Evolutionary conservation across 257 asterid genomes (phyloP).

Genomic region (Nicotiana otophora): DNA sequence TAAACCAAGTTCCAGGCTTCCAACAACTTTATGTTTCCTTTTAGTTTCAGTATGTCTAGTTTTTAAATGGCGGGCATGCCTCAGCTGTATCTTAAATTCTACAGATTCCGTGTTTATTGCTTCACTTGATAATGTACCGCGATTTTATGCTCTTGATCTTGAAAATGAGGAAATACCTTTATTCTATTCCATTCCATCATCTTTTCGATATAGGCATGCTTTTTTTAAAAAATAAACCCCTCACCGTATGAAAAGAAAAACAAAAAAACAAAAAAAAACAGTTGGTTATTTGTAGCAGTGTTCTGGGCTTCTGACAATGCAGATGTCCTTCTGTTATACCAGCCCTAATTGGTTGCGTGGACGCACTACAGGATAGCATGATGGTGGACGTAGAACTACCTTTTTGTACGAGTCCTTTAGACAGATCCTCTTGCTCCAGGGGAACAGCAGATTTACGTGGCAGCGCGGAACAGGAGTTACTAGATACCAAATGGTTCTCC

Average conservation of each 20-base stretch:
- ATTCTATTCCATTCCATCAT: not conserved
- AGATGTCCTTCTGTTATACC: not conserved
- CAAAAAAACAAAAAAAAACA: not conserved
- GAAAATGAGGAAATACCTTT: not conserved
- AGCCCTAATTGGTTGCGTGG: not conserved
- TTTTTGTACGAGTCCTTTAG: not conserved
- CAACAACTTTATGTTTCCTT: not conserved
- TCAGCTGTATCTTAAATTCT: not conserved
- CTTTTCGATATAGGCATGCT: not conserved
- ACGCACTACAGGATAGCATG: conserved; percentile 2
- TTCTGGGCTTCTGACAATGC: not conserved
- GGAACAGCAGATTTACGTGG: not conserved
- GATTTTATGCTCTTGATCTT: not conserved
- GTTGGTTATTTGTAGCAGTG: not conserved
- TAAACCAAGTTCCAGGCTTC: not conserved
- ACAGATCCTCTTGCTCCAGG: conserved; percentile 1
- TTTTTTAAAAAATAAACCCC: not conserved
- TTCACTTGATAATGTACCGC: not conserved
- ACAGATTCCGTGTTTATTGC: conserved; percentile 1
- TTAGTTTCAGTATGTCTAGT: not conserved
- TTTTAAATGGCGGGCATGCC: not conserved
- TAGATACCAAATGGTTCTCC: conserved; percentile 7
- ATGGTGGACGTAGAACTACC: not conserved
- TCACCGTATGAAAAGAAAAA: not conserved
- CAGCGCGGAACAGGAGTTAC: not conserved